phyloP scores from a whole-genome alignment of 139 green algal genomes.

The Bryopsis sp. region DNA sequence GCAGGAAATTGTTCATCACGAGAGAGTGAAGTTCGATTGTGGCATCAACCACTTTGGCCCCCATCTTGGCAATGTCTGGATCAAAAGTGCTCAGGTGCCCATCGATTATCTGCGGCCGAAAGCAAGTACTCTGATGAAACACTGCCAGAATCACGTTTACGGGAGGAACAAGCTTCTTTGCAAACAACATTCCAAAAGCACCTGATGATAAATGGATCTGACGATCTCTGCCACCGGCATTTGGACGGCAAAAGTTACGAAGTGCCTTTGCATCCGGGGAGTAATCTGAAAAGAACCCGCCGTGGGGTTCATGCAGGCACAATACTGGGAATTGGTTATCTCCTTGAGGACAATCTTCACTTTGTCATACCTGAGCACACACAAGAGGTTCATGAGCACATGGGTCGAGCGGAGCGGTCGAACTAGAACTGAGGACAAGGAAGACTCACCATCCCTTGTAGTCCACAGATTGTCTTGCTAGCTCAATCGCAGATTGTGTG shows the following conservation, averaged over 20 bases:
- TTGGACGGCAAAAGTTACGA: constrained; percentile 74
- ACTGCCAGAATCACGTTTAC: too few relatives aligned
- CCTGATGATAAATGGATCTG: constrained; percentile 47
- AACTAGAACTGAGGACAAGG: background rate
- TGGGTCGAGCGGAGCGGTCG: too few relatives aligned
- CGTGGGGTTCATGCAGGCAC: constrained; percentile 82
- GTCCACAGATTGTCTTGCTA: constrained; percentile 79
- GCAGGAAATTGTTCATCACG: constrained; percentile 82
- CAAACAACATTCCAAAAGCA: constrained; percentile 18
- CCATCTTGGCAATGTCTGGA: constrained; percentile 50
- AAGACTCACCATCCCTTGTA: constrained; percentile 69
- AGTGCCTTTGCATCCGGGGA: constrained; percentile 86
- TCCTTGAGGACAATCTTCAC: constrained; percentile 84
- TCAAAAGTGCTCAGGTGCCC: constrained; percentile 60
- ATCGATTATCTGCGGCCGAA: constrained; percentile 35
- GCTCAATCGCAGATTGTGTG: constrained; percentile 83
- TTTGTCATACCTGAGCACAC: constrained; percentile 82
- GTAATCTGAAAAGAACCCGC: constrained; percentile 85
- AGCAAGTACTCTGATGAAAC: too few relatives aligned
- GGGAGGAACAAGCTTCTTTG: too few relatives aligned
- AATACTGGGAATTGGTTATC: constrained; percentile 67
- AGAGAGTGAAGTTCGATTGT: constrained; percentile 75
- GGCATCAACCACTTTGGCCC: constrained; percentile 65
- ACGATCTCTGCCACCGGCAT: constrained; percentile 59
- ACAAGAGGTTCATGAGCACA: too few relatives aligned